Base-by-base conservation (phyloP, 225 moss, liverwort and hornwort species). In the Bryoerythrophyllum caledonicum region DNA sequence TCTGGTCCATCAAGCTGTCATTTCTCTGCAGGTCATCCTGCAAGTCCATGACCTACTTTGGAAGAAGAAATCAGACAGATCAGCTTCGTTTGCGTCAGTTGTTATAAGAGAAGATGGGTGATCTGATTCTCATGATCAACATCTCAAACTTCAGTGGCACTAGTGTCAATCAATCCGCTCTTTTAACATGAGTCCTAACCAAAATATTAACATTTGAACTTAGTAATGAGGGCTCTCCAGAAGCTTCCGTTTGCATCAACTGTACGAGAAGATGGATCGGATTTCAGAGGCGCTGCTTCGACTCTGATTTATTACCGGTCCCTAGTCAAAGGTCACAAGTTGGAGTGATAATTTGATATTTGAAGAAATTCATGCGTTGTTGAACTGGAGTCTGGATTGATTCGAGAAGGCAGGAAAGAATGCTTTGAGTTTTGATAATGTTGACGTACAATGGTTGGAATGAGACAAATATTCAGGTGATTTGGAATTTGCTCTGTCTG, bases 11-110 rank as follows among this genome's bases (percentile, higher is more conserved):
- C 60, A 6, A 19, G 17, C 67, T 16, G 79, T 71, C 66, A 62
- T 72, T 61, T 74, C 69, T 43, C 71, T 61, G 20, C 80, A 83
- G 76, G 73, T 83, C n/a, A 60, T 35, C 48, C n/a, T n/a, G 11
- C 48, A 49, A 19, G 2, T 49, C 48, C 17, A 1, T 19, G 19
- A 8, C 2, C 60, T 10, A 41, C 8, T 34, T 41, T 12, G 58
- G 25, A 51, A 60, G 49, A 25, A 26, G 19, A 44, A 35, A 34
- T 17, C 64, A 20, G 24, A 23, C 24, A 8, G 12, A 27, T 28
- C 28, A 7, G 57, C 38, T 21, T 32, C 21, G 9, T 20, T 40
- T 32, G 43, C 37, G 3, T 24, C 7, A 10, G 3, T 23, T 38
- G 17, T 23, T 23, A 24, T 38, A 0, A 38, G 38, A 10, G 38